Percentiles rank a stretch among this genome's conserved stretches.
Conservation (phyloP, 2,329 filamentous ascomycete genomes). For the Aspergillus pseudoterreus region DNA sequence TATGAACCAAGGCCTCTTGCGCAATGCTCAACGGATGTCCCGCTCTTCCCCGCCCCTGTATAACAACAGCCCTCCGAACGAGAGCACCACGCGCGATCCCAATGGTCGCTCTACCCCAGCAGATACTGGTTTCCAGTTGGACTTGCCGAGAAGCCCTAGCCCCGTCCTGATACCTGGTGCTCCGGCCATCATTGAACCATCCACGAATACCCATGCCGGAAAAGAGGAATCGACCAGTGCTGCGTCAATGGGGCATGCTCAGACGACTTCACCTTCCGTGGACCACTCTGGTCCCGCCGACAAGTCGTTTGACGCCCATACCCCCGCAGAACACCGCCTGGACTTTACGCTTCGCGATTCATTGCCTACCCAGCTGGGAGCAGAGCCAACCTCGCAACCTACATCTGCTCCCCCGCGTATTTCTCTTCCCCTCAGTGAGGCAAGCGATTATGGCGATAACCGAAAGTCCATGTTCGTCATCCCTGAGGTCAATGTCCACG, state of each 20-base stretch:
- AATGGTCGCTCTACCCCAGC: slow-evolving; percentile 13
- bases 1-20: slow-evolving; percentile 51
- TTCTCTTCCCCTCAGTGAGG: slow-evolving; percentile 42
- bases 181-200: slow-evolving; percentile 8
- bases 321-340: slow-evolving; percentile 16
- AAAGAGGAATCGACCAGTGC: background rate
- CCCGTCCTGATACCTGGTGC: slow-evolving; percentile 16
- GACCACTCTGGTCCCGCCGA: slow-evolving; percentile 1
- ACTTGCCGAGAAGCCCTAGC: slow-evolving; percentile 18
- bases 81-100: slow-evolving; percentile 9
- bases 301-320: slow-evolving; percentile 7
- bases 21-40: slow-evolving; percentile 58
- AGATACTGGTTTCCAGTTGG: slow-evolving; percentile 18
- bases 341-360: slow-evolving; percentile 21
- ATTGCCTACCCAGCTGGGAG: slow-evolving; percentile 14
- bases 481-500: slow-evolving; percentile 31
- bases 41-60: slow-evolving; percentile 46
- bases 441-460: slow-evolving; percentile 54
- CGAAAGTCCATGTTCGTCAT: slow-evolving; percentile 48
- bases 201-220: background rate
- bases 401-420: slow-evolving; percentile 21
- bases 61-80: slow-evolving; percentile 12
- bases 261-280: background rate
- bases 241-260: background rate
- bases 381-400: background rate